Base-by-base conservation (phyloP, 768 basidiomycete genomes). In the Holtermannia corniformis region DNA sequence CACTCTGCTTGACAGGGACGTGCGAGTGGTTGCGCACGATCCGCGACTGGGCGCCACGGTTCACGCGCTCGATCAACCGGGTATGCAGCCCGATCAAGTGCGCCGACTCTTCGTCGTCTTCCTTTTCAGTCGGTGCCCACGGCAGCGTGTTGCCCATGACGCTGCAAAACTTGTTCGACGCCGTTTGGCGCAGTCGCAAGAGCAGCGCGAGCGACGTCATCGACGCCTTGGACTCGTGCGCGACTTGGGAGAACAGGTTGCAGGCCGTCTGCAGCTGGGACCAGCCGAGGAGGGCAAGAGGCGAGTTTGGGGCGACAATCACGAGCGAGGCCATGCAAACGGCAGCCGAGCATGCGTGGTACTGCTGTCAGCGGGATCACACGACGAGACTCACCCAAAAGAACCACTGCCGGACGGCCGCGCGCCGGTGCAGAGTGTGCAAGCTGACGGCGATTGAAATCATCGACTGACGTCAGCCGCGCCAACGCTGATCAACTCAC, bases 191-290 rank as follows among this genome's bases (percentile, higher is more conserved):
- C 19, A 51, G 42, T 23, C 41, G 32, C 26, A 51, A 42, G 5
- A 51, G 43, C 4, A 51, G 50, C 4, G 50, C 41, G 23, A 51
- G 50, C 16, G 32, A 41, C 5, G 50, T 27, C 50, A 44, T 51
- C 1, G 50, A 43, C 25, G 50, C 43, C 25, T 44, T 44, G n/a
- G 50, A 43, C 27, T 51, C 1, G 50, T 27, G 23, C 25, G 27
- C 26, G 32, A 37, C 32, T 37, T 37, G 32, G 32, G 46, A 27
- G 40, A 54, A 54, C 2, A 54, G 26, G 25, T 46, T 43, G 47
- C 44, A 47, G n/a, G 47, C 52, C 20, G 22, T 54, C 26, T 54
- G 44, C 27, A 54, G 52, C n/a, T 54, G 40, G 27, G 40, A 37
- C 46, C 44, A 49, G 40, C 32, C 52, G 40, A 48, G 37, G 21